phyloP scores from a whole-genome alignment of 176 grass and related monocot species.

The Paspalum notatum region DNA sequence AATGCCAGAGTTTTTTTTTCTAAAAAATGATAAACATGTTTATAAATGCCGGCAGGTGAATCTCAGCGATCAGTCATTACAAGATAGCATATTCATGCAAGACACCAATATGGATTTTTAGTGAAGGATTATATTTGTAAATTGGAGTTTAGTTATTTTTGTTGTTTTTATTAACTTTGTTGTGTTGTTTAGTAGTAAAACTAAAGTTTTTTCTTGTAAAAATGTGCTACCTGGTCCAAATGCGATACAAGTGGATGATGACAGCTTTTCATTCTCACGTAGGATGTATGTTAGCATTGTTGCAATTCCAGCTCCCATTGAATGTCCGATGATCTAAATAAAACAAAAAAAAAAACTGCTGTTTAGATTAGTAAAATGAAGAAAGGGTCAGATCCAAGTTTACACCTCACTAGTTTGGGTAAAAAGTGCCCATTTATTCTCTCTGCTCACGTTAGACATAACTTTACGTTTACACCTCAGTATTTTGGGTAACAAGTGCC shows the following conservation, averaged over 20 bases:
- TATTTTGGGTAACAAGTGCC: neutral
- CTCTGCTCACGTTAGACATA: conserved; percentile 1
- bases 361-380: conserved; percentile 36
- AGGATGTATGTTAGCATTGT: conserved; percentile 90
- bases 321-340: conserved; percentile 91
- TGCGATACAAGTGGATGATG: conserved; percentile 80
- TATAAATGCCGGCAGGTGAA: neutral
- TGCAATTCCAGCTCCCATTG: conserved; percentile 88
- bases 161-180: neutral
- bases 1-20: neutral
- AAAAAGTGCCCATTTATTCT: neutral
- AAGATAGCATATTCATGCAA: conserved; percentile 9
- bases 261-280: conserved; percentile 75
- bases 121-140: conserved; percentile 2
- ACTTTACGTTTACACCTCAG: neutral
- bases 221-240: conserved; percentile 79
- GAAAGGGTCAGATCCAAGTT: conserved; percentile 6
- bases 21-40: conserved; percentile 8
- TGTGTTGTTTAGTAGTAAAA: conserved; percentile 26
- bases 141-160: neutral
- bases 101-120: conserved; percentile 19
- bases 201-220: neutral
- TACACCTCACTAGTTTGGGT: too few species aligned
- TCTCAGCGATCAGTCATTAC: conserved; percentile 3
- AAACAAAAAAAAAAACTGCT: conserved; percentile 38